Evolutionary conservation across 192 early-diverging fungal genomes (phyloP).

Genomic region (Glomus cerebriforme): DNA sequence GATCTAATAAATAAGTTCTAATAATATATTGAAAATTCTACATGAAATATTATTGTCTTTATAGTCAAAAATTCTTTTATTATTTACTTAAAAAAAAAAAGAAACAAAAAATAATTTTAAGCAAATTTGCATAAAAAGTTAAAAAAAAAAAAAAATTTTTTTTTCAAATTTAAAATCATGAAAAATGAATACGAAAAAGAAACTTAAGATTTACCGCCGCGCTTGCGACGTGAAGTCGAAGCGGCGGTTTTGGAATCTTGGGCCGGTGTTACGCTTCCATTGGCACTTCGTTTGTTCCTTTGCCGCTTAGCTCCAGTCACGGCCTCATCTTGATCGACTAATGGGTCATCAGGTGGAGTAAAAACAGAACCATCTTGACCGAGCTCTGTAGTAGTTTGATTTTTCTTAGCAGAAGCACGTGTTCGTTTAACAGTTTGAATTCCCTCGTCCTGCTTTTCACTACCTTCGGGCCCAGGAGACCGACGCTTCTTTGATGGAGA

Average conservation of each 20-base stretch:
- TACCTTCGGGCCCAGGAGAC: neutral
- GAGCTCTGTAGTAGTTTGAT: neutral
- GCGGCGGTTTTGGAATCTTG: neutral
- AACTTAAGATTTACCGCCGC: neutral
- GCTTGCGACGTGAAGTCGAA: neutral
- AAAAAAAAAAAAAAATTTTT: neutral
- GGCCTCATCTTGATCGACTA: neutral
- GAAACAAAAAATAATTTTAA: neutral
- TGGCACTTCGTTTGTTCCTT: constrained; percentile 1
- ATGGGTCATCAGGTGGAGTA: neutral
- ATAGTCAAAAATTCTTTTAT: neutral
- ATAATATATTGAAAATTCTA: neutral
- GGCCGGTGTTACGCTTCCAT: neutral
- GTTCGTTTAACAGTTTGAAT: neutral
- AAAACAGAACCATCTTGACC: neutral
- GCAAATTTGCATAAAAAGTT: neutral
- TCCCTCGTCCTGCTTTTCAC: neutral
- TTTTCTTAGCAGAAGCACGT: constrained; percentile 5
- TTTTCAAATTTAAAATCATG: neutral
- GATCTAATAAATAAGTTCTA: no score
- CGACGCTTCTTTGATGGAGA: neutral
- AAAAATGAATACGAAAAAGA: neutral
- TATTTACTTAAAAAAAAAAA: neutral
- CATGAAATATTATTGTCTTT: neutral
- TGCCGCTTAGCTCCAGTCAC: neutral